Base-by-base conservation (phyloP, 176 grass and related monocot species). In the Phragmites australis region DNA sequence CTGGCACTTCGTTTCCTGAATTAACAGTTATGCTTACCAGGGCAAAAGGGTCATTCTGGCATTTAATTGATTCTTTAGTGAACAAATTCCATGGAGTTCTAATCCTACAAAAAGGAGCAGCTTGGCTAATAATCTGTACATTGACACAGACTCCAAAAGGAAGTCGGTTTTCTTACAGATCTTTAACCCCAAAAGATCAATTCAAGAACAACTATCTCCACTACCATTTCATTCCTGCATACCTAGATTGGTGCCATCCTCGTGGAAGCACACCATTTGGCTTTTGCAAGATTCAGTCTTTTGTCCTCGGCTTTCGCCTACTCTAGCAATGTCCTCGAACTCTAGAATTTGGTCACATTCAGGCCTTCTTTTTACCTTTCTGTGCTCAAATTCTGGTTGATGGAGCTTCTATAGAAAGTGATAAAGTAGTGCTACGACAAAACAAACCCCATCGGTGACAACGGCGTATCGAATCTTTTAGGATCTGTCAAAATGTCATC, bases 41-140 rank as follows among this genome's bases (percentile, higher is more conserved):
- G 2, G 18, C 12, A 23, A 34, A 34, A 60, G 3, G 21, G 17
- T 21, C 13, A 39, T 21, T 29, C 22, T 26, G 57, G 40, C 15
- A 19, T 21, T 68, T 15, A 32, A 46, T 11, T 39, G 9, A 69
- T 43, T 71, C 44, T 53, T 63, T 31, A 63, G 1, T 70, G 52
- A 68, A 84, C 10, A 70, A 84, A 52, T 4, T 60, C 30, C n/a
- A 40, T 63, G 31, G 25, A 64, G 19, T 11, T 48, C 42, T 14
- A 32, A 45, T 47, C 76, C 41, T 21, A 19, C 39, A 26, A 74
- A 86, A 80, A 55, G 40, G n/a, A 58, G 51, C 27, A 22, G 19
- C 9, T 21, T 19, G 43, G 30, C 21, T 80, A 80, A 80, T 2
- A 66, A 57, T 55, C 78, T 86, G n/a, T 86, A 67, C 54, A 86